Conservation (phyloP, 2,329 filamentous ascomycete genomes). For the Dothiorella sarmentorum region DNA sequence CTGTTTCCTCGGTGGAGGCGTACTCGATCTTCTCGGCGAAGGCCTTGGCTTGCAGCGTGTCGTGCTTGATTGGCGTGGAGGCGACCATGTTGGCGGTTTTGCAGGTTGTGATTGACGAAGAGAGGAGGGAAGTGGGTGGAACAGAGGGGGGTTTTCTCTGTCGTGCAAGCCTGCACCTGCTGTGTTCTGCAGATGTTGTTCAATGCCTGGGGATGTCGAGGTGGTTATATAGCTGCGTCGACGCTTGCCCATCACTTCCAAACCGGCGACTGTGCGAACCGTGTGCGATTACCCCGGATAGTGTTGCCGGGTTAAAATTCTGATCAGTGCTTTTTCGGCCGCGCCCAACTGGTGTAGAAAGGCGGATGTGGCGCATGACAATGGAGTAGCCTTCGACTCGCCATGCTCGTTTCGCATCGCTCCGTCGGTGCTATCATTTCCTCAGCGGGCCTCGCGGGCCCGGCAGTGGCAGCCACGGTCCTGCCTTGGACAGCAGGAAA, state of each 20-base stretch:
- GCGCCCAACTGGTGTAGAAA: no score
- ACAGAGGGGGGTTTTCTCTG: no score
- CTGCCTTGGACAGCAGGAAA: background rate
- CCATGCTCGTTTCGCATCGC: no score
- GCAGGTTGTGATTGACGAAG: background rate
- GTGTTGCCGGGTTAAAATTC: background rate
- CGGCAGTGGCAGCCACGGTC: background rate
- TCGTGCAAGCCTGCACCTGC: no score
- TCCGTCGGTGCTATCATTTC: no score
- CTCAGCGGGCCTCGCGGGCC: background rate
- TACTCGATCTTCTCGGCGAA: conserved; percentile 20
- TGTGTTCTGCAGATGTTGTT: no score
- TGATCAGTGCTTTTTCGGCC: background rate
- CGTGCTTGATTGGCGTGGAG: background rate
- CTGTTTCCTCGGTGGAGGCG: conserved; percentile 22
- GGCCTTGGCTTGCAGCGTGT: background rate
- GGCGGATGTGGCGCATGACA: background rate
- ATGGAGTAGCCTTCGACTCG: background rate
- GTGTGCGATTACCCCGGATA: background rate
- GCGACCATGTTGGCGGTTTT: background rate
- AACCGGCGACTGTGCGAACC: background rate
- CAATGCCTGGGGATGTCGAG: background rate
- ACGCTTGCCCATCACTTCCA: background rate
- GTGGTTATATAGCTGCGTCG: background rate
- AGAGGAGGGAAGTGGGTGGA: no score